Evolutionary conservation across 1,139 yeast genomes (phyloP).

Genomic region (Saccharomyces pastorianus): DNA sequence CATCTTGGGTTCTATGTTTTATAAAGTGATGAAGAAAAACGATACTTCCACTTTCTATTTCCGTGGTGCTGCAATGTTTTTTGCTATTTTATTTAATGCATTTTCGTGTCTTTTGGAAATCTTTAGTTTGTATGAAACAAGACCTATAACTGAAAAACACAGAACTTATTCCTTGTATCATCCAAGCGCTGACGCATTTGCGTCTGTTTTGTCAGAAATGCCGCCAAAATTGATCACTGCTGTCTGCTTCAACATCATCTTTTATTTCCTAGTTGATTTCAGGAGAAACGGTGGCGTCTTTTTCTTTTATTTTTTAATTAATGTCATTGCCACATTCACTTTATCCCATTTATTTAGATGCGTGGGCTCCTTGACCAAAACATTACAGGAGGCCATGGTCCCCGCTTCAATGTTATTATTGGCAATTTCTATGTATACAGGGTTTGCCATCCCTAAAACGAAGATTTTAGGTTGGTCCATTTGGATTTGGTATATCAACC

Average conservation of each 20-base stretch:
- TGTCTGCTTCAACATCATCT: slow-evolving; percentile 50
- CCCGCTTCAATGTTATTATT: slow-evolving; percentile 59
- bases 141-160: slow-evolving; percentile 75
- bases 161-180: slow-evolving; percentile 66
- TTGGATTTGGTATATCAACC: slow-evolving; percentile 71
- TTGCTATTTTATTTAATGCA: slow-evolving; percentile 70
- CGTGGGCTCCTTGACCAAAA: slow-evolving; percentile 55
- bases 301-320: slow-evolving; percentile 55
- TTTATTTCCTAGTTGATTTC: slow-evolving; percentile 62
- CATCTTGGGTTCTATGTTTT: slow-evolving; percentile 66
- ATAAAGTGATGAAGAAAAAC: slow-evolving; percentile 40
- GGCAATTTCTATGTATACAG: slow-evolving; percentile 62
- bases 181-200: slow-evolving; percentile 70
- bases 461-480: slow-evolving; percentile 70
- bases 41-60: slow-evolving; percentile 51
- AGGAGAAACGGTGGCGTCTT: slow-evolving; percentile 60
- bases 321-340: slow-evolving; percentile 46
- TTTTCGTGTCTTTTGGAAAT: slow-evolving; percentile 69
- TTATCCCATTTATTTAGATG: slow-evolving; percentile 71
- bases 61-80: slow-evolving; percentile 68
- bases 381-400: slow-evolving; percentile 62
- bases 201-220: slow-evolving; percentile 58
- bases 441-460: slow-evolving; percentile 62
- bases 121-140: slow-evolving; percentile 59
- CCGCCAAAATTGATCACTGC: slow-evolving; percentile 55